Evolutionary conservation across 768 basidiomycete species (phyloP), one percentile per base, ranked within the genome.

Genomic region (Lactarius akahatsu): DNA sequence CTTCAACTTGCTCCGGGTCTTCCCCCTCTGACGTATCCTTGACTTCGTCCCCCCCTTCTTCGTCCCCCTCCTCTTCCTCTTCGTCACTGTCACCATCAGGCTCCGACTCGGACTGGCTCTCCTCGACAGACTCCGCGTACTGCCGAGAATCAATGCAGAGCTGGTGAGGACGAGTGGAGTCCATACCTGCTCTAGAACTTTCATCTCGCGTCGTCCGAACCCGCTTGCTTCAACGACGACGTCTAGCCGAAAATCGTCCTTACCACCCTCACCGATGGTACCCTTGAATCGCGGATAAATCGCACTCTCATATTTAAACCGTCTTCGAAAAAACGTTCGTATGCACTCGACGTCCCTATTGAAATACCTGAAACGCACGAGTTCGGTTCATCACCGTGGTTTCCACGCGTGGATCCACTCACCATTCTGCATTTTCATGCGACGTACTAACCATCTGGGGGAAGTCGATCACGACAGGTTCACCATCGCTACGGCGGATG

Each of bases 401-500:
- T 38, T 41, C 32, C 38, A 56, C 45, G 26, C 40, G 30, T 20
- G 57, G 54, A 23, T 15, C n/a, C 23, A 70, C 87, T 76, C 71
- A 94, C 94, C 91, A 97, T 80, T 98, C 97, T 6, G 97, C 97
- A 75, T 99, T 97, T 72, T 87, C 86, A 71, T 99, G 97, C 57
- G 94, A 91, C 32, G 92, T 96, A 81, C 91, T 94, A 77, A 98
- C 94, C 96, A 98, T 98, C 80, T 99, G 97, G 9, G 97, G 97
- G 76, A 99, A 99, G 79, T 99, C 97, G 72, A 99, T 99, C 52
- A 99, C 86, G 61, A 98, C 78, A 8, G 96, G 92, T 72, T 93
- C 87, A 13, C 84, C 84, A 55, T 77, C 80, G 61, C 88, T 88
- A 56, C 91, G 85, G 43, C 85, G 85, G 71, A 99, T 94, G 68